These are phyloP conservation scores for Xylaria longipes DNA, from an alignment of 495 filamentous ascomycete species.

Conservation along the genomic window DNA sequence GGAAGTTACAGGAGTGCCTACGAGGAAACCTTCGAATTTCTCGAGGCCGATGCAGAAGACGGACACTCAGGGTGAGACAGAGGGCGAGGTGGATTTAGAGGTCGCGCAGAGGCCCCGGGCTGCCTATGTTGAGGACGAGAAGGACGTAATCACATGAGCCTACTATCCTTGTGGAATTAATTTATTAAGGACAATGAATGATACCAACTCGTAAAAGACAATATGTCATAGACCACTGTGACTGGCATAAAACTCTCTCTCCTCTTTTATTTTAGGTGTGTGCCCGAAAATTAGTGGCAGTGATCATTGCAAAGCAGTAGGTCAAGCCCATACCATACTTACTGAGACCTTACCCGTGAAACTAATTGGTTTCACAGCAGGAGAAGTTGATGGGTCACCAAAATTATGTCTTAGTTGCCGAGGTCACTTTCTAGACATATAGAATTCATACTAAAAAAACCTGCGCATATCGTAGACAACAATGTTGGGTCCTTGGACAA, in stretches of 20 bases:
- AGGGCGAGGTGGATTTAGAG: background rate
- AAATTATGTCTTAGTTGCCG: background rate
- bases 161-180: background rate
- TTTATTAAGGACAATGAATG: background rate
- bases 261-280: background rate
- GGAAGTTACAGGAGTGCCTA: background rate
- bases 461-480: background rate
- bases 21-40: conserved; percentile 25
- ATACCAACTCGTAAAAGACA: background rate
- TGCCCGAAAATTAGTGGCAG: no score
- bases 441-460: background rate
- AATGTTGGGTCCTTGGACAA: background rate
- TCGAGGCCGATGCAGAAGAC: conserved; percentile 19
- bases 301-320: no score
- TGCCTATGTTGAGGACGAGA: conserved; percentile 1
- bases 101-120: background rate
- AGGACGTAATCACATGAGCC: background rate
- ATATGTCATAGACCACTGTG: background rate
- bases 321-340: background rate
- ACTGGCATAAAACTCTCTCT: background rate
- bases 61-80: background rate
- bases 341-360: background rate
- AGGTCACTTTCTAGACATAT: no score
- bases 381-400: background rate
- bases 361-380: background rate